Evolutionary conservation across 768 basidiomycete genomes (phyloP).

Genomic region (Xerocomellus dryophilus): DNA sequence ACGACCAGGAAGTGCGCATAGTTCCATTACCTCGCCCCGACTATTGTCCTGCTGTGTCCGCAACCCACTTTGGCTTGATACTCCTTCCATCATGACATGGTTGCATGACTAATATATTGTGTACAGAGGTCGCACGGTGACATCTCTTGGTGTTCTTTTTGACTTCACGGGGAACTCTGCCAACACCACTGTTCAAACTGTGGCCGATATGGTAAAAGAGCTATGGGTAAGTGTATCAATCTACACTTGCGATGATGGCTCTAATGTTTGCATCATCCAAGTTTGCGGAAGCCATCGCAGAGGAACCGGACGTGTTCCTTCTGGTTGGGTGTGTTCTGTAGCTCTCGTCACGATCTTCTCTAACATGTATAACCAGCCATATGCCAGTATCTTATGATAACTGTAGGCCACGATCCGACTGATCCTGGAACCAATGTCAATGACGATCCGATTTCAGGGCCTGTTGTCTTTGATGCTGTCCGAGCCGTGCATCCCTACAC

Average conservation of each 20-base stretch:
- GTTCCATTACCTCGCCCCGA: neutral
- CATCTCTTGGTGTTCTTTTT: slow-evolving; percentile 75
- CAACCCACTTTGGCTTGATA: neutral
- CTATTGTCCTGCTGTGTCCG: neutral
- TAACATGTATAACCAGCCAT: slow-evolving; percentile 47
- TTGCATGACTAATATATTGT: neutral
- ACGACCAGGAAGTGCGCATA: slow-evolving; percentile 60
- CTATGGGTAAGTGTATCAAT: slow-evolving; percentile 53
- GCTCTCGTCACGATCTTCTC: neutral
- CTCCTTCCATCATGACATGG: neutral
- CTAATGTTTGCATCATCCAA: slow-evolving; percentile 23
- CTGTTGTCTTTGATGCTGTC: slow-evolving; percentile 67
- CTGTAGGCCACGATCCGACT: slow-evolving; percentile 39
- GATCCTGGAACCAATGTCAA: neutral
- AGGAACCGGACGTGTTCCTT: slow-evolving; percentile 81
- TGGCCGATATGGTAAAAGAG: slow-evolving; percentile 75
- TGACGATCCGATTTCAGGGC: slow-evolving; percentile 45
- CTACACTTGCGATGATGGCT: neutral
- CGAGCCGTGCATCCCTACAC: slow-evolving; percentile 68
- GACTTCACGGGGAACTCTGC: slow-evolving; percentile 69
- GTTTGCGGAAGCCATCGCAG: slow-evolving; percentile 76
- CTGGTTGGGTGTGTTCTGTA: slow-evolving; percentile 52
- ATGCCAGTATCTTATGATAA: slow-evolving; percentile 76
- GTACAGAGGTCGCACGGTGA: slow-evolving; percentile 63
- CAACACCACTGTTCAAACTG: slow-evolving; percentile 73